Base-by-base conservation (phyloP, 106 monocot species). In the Iris macrosiphon region DNA sequence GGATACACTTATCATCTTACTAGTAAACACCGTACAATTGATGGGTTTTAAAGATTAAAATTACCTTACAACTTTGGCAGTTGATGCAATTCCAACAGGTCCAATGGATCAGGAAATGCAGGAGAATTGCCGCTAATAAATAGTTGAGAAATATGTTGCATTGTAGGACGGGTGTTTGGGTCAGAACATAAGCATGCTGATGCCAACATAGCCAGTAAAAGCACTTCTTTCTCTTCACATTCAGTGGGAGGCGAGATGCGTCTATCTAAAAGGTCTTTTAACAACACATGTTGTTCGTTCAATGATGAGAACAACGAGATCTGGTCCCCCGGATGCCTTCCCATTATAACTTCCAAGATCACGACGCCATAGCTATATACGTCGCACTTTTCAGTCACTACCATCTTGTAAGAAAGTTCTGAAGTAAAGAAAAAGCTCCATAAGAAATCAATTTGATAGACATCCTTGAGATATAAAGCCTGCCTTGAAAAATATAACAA, bases 341-440 rank as follows among this genome's bases (percentile, higher is more conserved):
- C 50, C 50, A 50, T 50, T 3, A 50, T 13, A 4, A 50, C 14
- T 50, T 50, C 50, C 13, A 50, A 14, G 26, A 14, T 50, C 28
- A 50, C 50, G 7, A 50, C 26, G 28, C 50, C 50, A 50, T 28
- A 50, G 28, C 50, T 50, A 50, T 50, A 50, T 26, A 50, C 50
- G 28, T 50, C 50, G 14, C 50, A 50, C 15, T 50, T 50, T 11
- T 50, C 26, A n/a, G 50, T 50, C 26, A 50, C 50, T 13, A 27
- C 14, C 14, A 28, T 27, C 14, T 9, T 29, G 22, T 28, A 19
- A 15, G 44, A 44, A 44, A 44, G 44, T 18, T 44, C 44, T 44
- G 44, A 4, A 35, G 34, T 2, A 44, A 16, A 18, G 1, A 44
- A 0, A 16, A 44, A 18, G 44, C 10, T 35, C 34, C 4, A 10